Percentiles rank a stretch among this genome's conserved stretches.
Conservation (phyloP, 345 rosid species). For the Citrus inodora region DNA sequence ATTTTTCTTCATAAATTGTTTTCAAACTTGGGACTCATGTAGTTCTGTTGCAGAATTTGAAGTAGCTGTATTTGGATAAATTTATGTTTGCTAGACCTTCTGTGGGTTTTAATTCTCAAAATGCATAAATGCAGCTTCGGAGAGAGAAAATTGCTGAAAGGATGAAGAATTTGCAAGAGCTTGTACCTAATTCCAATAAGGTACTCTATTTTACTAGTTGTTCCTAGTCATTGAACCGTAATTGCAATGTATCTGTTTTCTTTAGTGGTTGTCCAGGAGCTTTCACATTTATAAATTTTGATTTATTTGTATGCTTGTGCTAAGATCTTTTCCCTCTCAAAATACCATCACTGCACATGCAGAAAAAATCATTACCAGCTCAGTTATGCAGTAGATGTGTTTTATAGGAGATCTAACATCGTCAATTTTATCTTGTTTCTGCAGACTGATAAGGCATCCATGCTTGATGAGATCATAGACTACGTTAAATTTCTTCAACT, state of each 20-base stretch:
- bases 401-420: neutral
- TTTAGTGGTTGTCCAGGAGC: neutral
- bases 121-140: conserved; percentile 35
- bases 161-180: conserved; percentile 61
- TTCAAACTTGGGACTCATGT: neutral
- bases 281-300: neutral
- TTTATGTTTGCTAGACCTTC: neutral
- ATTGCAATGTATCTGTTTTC: neutral
- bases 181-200: conserved; percentile 62
- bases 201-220: conserved; percentile 19
- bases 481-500: conserved; percentile 67
- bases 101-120: neutral
- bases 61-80: neutral
- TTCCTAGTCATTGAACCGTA: neutral
- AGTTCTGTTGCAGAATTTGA: neutral
- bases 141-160: conserved; percentile 67
- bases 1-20: neutral
- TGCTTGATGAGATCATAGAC: conserved; percentile 65
- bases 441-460: conserved; percentile 68
- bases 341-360: neutral
- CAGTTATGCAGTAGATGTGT: neutral
- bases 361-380: neutral
- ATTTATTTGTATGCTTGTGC: neutral
- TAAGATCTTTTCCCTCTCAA: neutral
- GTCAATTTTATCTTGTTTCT: neutral